Percentiles rank a stretch among this genome's conserved stretches.
phyloP scores from a whole-genome alignment of 169 alveolate species.

The Plasmodium coatneyi region DNA sequence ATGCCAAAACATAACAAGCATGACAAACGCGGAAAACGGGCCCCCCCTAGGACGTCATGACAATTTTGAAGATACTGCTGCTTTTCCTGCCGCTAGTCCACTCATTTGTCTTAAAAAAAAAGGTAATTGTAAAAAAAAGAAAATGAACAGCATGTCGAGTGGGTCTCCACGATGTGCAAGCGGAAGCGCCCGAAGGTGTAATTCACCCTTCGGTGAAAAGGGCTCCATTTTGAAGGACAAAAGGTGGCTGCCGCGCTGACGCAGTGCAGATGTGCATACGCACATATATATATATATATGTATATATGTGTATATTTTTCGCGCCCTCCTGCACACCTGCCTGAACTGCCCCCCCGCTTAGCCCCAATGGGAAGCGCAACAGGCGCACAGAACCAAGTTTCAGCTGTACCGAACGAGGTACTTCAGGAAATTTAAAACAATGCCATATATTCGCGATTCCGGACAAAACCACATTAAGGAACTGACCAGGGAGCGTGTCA shows the following conservation, averaged over 20 bases:
- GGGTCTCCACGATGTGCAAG: neutral
- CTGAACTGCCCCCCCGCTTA: neutral
- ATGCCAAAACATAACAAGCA: neutral
- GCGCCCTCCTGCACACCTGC: neutral
- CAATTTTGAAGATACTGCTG: constrained; percentile 29
- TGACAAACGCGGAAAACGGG: constrained; percentile 31
- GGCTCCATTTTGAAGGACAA: neutral
- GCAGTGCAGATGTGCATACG: neutral
- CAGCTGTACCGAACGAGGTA: constrained; percentile 37
- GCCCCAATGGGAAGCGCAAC: constrained; percentile 47
- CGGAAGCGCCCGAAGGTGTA: neutral
- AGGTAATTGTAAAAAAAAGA: constrained; percentile 17
- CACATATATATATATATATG: neutral
- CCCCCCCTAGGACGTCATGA: constrained; percentile 52
- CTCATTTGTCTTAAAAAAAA: constrained; percentile 48
- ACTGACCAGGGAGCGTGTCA: constrained; percentile 62
- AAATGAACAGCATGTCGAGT: neutral
- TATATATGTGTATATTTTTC: neutral
- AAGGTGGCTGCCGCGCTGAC: neutral
- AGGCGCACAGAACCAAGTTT: constrained; percentile 3
- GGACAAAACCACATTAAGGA: constrained; percentile 65
- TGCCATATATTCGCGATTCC: constrained; percentile 61
- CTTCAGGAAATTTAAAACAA: constrained; percentile 50
- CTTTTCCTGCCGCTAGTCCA: constrained; percentile 18
- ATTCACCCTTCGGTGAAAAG: neutral